These are phyloP conservation scores for Scheffersomyces lignosus DNA, from an alignment of 805 yeast genomes.

Conservation along the genomic window DNA sequence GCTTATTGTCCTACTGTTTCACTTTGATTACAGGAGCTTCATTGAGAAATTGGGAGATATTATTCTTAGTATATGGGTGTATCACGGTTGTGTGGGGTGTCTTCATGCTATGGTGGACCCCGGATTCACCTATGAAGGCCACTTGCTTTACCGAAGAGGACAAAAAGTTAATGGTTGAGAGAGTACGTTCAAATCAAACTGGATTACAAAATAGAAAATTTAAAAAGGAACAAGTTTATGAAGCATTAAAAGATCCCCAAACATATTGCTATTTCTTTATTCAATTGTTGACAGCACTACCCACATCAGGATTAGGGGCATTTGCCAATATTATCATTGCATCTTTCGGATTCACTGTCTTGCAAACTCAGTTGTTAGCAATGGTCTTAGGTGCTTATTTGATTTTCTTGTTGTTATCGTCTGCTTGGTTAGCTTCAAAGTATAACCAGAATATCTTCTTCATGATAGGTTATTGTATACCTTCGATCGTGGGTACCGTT, in stretches of 20 bases:
- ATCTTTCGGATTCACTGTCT: too few species aligned
- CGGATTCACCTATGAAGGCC: slow-evolving; percentile 10
- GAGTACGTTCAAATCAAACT: slow-evolving; percentile 10
- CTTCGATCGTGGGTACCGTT: slow-evolving; percentile 30
- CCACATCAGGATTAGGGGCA: not conserved
- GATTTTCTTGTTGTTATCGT: slow-evolving; percentile 18
- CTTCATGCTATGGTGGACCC: slow-evolving; percentile 12
- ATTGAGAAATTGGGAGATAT: slow-evolving; percentile 26
- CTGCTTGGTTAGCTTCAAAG: slow-evolving; percentile 21
- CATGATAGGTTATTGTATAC: slow-evolving; percentile 23
- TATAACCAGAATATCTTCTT: slow-evolving; percentile 14
- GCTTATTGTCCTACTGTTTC: slow-evolving; percentile 30
- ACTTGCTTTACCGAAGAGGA: slow-evolving; percentile 11
- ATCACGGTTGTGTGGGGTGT: slow-evolving; percentile 21
- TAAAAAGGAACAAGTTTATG: not conserved
- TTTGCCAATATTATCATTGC: slow-evolving; percentile 14
- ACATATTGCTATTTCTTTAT: too few species aligned
- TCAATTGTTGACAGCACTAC: not conserved
- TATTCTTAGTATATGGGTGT: slow-evolving; percentile 32
- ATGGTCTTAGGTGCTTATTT: slow-evolving; percentile 33
- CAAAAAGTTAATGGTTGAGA: slow-evolving; percentile 8
- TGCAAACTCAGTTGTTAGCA: slow-evolving; percentile 29
- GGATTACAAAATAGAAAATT: slow-evolving; percentile 13
- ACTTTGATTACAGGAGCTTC: slow-evolving; percentile 21
- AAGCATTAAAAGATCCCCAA: not conserved